Evolutionary conservation across 345 rosid species (phyloP), one percentile per base, ranked within the genome.

Genomic region (Hibiscus mutabilis): DNA sequence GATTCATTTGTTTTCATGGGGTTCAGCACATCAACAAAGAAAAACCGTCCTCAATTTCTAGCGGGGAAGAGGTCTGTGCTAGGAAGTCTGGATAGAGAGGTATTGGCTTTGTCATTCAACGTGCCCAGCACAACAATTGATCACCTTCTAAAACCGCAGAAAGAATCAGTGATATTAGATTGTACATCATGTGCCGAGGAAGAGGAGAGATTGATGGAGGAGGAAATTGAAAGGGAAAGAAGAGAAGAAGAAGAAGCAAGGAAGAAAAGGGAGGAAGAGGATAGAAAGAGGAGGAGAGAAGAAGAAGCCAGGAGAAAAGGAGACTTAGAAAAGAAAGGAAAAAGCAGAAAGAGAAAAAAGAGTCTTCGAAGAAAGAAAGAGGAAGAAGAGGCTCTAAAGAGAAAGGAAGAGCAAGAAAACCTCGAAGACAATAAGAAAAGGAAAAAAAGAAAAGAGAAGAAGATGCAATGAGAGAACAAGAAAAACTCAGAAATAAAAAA

Each of bases 181-280:
- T 95, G 99, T 62, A 85, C 91, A 47, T 81, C 85, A 13, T 95
- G 97, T 77, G 97, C 99, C 0, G 96, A 91, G 77, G 92, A 73
- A 66, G 97, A 92, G 77, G 78, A 80, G 37, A 78, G 49, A 13
- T 56, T 53, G 60, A 76, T 86, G 83, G 59, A 79, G 74, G 82
- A 74, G 65, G 92, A 86, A 68, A 77, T 44, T 49, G 81, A 82
- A 64, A 78, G 69, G 75, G 78, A 80, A 73, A 72, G 46, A 63
- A 63, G 76, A 69, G 75, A 75, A 33, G 53, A 70, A 29, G 64
- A 76, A 31, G 68, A 69, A 53, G 60, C 60, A 0, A 55, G 58
- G 18, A 56, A 62, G 57, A 66, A 10, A 62, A 37, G 35, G 53
- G 71, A 64, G 47, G n/a, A n/a, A n/a, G n/a, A n/a, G n/a, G n/a